Evolutionary conservation across 768 basidiomycete species (phyloP), one percentile per base, ranked within the genome.

Genomic region (Mycena indigotica): DNA sequence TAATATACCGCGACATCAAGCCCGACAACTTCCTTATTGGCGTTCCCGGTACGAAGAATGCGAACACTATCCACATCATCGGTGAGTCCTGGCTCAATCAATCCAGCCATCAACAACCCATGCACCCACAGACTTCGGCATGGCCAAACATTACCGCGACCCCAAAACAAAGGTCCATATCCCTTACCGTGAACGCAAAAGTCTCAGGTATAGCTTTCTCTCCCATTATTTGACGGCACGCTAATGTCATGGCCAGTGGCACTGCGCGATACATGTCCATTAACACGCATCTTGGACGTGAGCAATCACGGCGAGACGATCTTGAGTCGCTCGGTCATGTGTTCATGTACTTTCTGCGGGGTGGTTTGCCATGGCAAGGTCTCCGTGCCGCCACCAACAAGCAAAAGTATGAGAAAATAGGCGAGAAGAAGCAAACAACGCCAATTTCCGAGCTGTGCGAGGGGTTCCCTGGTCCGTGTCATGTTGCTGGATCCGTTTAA

Each of bases 381-480:
- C 79, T 99, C 61, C 87, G 95, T 68, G 97, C 96, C 21, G 95
- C 95, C 8, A 99, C 96, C 1, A 98, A 99, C 81, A 98, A 98
- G 77, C 96, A 98, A 73, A 98, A 98, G 77, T 99, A 99, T 71
- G 97, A 99, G 76, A 98, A 98, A 80, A 99, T 99, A 65, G 97
- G 96, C 48, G 97, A 97, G 78, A 98, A 98, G 83, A 99, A 94
- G 77, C 96, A 98, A 74, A 89, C 84, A 6, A 97, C 96, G 16
- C 80, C 85, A 5, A 98, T 99, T 65, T 79, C 84, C 24, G 96
- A 99, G 71, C 77, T 99, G 29, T 96, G 95, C 65, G 96, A 99
- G 69, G 94, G 95, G 28, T 98, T 96, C 77, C 96, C 97, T 61
- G 94, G 91, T 95, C 61, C 67, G 83, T 76, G 35, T 52, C 23